A percentile compares a stretch with the other conserved stretches of the same genome.
Conservation (phyloP, 2,329 filamentous ascomycete species). For the Ophiostoma ips region DNA sequence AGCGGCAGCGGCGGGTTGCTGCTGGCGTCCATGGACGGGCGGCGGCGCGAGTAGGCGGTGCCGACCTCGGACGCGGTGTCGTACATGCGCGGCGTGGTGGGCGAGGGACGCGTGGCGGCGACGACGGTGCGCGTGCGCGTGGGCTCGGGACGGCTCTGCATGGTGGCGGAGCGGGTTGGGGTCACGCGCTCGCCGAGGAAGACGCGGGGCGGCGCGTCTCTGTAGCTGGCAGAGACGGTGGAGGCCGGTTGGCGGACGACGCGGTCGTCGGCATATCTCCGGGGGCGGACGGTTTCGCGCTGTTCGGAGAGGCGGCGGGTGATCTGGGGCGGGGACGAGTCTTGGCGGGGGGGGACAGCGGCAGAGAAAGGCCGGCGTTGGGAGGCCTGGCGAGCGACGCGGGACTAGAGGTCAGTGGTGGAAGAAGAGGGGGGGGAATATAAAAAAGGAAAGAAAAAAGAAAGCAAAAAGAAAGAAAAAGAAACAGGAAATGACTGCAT, state of each 20-base stretch:
- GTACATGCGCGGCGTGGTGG: constrained; percentile 36
- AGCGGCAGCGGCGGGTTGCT: constrained; percentile 22
- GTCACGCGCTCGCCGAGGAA: constrained; percentile 29
- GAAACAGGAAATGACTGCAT: too few relatives aligned
- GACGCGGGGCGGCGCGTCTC: constrained; percentile 28
- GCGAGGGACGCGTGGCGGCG: constrained; percentile 22
- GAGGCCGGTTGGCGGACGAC: constrained; percentile 17
- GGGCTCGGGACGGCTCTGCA: constrained; percentile 4
- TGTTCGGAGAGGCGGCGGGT: constrained; percentile 43
- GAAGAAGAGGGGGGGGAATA: not conserved
- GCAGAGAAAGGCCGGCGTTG: constrained; percentile 41
- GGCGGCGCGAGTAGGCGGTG: constrained; percentile 21
- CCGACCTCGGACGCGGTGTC: constrained; percentile 23
- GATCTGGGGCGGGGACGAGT: constrained; percentile 35
- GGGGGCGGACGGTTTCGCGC: constrained; percentile 31
- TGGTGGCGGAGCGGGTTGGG: constrained; percentile 14
- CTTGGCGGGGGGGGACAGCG: constrained; percentile 32
- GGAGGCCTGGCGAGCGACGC: constrained; percentile 29
- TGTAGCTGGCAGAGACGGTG: not conserved
- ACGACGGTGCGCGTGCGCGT: constrained; percentile 8
- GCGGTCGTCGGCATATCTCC: constrained; percentile 29
- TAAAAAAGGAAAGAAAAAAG: not conserved
- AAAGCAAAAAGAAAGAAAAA: not conserved
- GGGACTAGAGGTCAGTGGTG: constrained; percentile 26
- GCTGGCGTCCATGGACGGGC: constrained; percentile 32